These are phyloP conservation scores for Paramyrothecium sp. DNA, from an alignment of 2,329 filamentous ascomycete genomes.

Conservation along the genomic window DNA sequence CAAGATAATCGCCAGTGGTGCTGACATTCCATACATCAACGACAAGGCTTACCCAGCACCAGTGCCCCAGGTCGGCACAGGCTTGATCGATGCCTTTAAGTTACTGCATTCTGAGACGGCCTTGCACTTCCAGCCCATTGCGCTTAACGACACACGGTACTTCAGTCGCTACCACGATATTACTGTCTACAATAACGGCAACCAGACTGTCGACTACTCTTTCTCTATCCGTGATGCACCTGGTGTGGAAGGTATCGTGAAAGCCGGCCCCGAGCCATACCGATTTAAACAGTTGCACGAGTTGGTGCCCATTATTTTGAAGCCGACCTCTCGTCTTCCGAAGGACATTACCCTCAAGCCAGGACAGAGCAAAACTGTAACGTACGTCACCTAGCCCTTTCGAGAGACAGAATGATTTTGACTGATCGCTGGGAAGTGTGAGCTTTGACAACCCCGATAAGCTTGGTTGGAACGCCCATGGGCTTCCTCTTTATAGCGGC, in stretches of 20 bases:
- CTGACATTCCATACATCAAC: neutral
- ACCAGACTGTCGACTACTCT: neutral
- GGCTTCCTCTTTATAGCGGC: slow-evolving; percentile 31
- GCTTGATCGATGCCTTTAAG: neutral
- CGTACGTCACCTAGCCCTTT: neutral
- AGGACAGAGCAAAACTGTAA: neutral
- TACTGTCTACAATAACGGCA: neutral
- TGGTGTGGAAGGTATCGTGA: neutral
- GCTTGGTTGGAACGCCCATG: neutral
- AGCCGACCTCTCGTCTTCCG: neutral
- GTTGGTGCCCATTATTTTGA: neutral
- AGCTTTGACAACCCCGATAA: neutral
- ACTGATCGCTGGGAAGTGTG: neutral
- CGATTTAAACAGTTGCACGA: neutral
- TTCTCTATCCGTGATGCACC: neutral
- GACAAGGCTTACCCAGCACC: neutral
- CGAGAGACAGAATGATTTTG: neutral
- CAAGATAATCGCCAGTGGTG: neutral
- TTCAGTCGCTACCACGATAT: neutral
- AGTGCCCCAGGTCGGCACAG: neutral
- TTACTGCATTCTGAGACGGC: neutral
- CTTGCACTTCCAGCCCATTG: neutral
- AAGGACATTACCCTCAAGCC: neutral
- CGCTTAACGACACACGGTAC: neutral
- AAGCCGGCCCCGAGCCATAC: neutral